Percentiles rank a stretch among this genome's conserved stretches.
These are phyloP conservation scores for Tricholoma hemisulphureum DNA, from an alignment of 768 basidiomycete species.

Conservation along the genomic window DNA sequence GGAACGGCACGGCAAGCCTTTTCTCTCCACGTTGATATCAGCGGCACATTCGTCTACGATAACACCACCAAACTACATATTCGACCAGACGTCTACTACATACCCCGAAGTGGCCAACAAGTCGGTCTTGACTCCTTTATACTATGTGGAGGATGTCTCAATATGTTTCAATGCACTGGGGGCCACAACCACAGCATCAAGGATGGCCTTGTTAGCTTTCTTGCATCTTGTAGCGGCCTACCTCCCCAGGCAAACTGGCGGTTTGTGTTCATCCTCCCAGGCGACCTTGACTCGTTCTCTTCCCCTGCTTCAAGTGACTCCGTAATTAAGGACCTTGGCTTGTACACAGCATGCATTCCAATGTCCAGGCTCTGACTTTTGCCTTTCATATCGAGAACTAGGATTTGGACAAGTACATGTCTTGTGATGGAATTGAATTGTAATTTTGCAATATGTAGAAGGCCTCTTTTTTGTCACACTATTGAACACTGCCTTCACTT, in stretches of 20 bases:
- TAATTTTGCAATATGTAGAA: too few relatives aligned
- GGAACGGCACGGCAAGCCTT: not conserved
- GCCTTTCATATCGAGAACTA: not conserved
- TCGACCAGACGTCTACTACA: not conserved
- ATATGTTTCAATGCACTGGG: not conserved
- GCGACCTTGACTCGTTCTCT: conserved; percentile 8
- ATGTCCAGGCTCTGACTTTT: not conserved
- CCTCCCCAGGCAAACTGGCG: conserved; percentile 9
- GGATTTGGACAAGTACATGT: conserved; percentile 1
- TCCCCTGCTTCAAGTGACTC: conserved; percentile 7
- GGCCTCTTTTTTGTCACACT: too few relatives aligned
- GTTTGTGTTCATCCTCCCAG: conserved; percentile 8
- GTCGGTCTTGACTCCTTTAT: not conserved
- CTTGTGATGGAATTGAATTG: not conserved
- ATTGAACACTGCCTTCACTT: too few relatives aligned
- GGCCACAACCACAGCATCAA: conserved; percentile 5
- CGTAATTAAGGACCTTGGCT: conserved; percentile 6
- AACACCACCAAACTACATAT: not conserved
- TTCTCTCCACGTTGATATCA: not conserved
- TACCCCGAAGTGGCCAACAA: not conserved
- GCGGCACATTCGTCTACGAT: not conserved
- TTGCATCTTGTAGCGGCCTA: conserved; percentile 8
- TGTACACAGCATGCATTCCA: not conserved
- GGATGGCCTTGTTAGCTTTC: conserved; percentile 5
- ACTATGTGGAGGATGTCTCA: not conserved